Evolutionary conservation across 257 asterid species (phyloP), one percentile per base, ranked within the genome.

Genomic region (Fraxinus quadrangulata): DNA sequence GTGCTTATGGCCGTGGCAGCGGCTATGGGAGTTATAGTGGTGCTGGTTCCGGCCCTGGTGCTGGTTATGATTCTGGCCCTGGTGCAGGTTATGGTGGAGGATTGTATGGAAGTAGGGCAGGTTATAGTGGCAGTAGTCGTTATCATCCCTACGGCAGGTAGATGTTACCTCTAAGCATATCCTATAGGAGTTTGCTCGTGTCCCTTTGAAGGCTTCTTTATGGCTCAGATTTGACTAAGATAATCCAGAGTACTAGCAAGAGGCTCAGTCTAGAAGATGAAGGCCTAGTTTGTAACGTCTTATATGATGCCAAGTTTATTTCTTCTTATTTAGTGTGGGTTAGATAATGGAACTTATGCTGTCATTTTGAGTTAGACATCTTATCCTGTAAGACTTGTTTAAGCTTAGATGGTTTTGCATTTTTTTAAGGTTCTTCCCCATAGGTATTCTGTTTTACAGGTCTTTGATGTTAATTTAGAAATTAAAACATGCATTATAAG

Each of bases 121-220:
- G 97, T 78, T 92, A 92, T 89, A 89, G 99, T 85, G 92, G 97
- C 83, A 78, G 92, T 85, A 90, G 96, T 84, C 95, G 97, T 39
- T 94, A 92, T 82, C 99, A 94, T 86, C 99, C 99, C 70, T 94
- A 92, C 63, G 83, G 94, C 82, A 88, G 97, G 86, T 94, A 94
- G 97, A 88, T 87, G 77, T 84, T 89, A 42, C 71, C 77, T 80
- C 79, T 85, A 88, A 86, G 89, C 84, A 83, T 67, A 71, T 82
- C 86, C 80, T 82, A 28, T 94, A 94, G 98, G 88, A 77, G 90
- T 80, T 89, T 67, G 76, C 74, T 81, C 88, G 82, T 79, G 82
- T 86, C 86, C 79, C 89, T 85, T 83, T 86, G 91, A 83, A 76
- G 85, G 86, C 90, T 75, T 87, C 91, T 61, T 61, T 81, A 85